phyloP scores from a whole-genome alignment of 495 filamentous ascomycete species.

The Trichoderma orchidacearum region DNA sequence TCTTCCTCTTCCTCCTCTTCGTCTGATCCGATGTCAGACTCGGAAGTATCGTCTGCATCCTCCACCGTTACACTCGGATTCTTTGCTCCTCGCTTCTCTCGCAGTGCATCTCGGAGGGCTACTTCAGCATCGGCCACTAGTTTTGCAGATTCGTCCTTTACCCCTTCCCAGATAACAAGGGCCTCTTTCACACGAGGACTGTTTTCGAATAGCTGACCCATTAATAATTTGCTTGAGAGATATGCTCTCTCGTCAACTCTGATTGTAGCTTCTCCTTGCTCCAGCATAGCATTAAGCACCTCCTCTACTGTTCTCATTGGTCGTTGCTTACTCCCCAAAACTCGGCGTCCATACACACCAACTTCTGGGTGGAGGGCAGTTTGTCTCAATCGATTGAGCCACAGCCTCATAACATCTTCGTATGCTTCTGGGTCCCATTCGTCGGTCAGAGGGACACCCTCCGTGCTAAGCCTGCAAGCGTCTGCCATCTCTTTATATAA shows the following conservation, averaged over 20 bases:
- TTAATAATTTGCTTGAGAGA: constrained; percentile 44
- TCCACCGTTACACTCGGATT: constrained; percentile 18
- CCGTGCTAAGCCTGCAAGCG: constrained; percentile 46
- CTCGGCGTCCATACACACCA: constrained; percentile 50
- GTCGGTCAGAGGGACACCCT: constrained; percentile 44
- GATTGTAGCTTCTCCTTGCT: constrained; percentile 52
- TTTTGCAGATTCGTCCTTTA: constrained; percentile 34
- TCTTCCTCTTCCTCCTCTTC: constrained; percentile 19
- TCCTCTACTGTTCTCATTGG: constrained; percentile 69
- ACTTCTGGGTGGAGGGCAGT: constrained; percentile 78
- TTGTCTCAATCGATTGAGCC: constrained; percentile 50
- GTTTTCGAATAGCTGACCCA: constrained; percentile 66
- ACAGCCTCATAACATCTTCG: constrained; percentile 48
- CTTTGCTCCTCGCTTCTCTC: background rate
- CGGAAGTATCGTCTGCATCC: constrained; percentile 7
- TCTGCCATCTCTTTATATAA: constrained; percentile 61
- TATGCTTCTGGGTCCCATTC: constrained; percentile 51
- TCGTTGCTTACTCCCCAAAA: constrained; percentile 47
- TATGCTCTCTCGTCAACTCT: constrained; percentile 52
- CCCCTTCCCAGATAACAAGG: constrained; percentile 50
- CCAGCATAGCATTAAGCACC: constrained; percentile 80
- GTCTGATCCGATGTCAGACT: constrained; percentile 24
- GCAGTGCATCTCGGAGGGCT: constrained; percentile 39
- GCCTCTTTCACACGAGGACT: constrained; percentile 39
- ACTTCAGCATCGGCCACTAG: constrained; percentile 52